Base-by-base conservation (phyloP, 352 stramenopile genomes). In the Globisporangium canariense region DNA sequence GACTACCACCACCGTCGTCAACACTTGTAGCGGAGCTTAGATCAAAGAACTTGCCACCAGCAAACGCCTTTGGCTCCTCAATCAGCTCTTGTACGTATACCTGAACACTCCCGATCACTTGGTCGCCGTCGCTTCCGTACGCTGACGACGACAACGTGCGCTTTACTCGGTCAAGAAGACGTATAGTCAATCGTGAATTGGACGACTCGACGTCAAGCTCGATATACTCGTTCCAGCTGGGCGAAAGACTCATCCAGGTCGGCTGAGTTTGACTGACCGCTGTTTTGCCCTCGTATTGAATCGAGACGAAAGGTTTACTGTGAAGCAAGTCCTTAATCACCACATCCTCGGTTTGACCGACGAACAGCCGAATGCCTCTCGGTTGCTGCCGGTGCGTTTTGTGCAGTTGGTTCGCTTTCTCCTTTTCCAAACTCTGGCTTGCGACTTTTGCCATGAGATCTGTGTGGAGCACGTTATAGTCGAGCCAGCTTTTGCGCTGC, bases 141-240 rank as follows among this genome's bases (percentile, higher is more conserved):
- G 30, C 0, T 11, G 46, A 52, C 8, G 22, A 45, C 30, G 51
- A 30, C 3, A 45, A 55, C 13, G 43, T 47, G 4, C 65, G 22
- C 38, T 56, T 65, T 14, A 60, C 61, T 40, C 76, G 78, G 25
- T 89, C 77, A 58, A 78, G 73, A 0, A 91, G 54, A 41, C 54
- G 77, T 40, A 91, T 66, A 7, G 65, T 69, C 34, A 89, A 40
- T 3, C 68, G 75, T 1, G 78, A 64, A 20, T 74, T 75, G 1
- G 67, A 25, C 2, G 78, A 88, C 9, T 65, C 61, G 30, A 81
- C 62, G 16, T 78, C 68, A n/a, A 88, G 66, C 25, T 91, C 80
- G 2, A 91, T 56, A 25, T 75, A 73, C 70, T 91, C 80, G 57
- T 81, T 70, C 82, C 82, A 91, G n/a, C 62, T 68, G 14, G 82